Evolutionary conservation across 176 grass and related monocot genomes (phyloP), one percentile per base, ranked within the genome.

Genomic region (Ensete ventricosum): DNA sequence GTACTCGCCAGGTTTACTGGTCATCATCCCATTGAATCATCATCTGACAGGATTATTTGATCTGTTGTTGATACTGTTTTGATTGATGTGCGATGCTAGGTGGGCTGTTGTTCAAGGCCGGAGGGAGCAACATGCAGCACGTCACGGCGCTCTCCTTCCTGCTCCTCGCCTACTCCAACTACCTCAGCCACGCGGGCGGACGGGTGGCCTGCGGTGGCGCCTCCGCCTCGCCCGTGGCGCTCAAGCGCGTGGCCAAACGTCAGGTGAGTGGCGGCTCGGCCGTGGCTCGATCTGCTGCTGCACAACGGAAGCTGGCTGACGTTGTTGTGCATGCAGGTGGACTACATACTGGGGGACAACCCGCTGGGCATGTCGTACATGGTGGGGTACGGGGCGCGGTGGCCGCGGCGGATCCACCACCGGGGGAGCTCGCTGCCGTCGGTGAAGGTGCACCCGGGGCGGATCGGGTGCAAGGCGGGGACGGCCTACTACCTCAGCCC

Each of bases 81-180:
- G 25, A 13, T 2, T 8, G 25, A 13, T 20, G 43, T 19, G 19
- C 9, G 29, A 57, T 53, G 51, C 64, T 85, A 88, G 89, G 92
- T 9, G 92, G 92, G 0, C 82, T 96, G 2, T 62, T 96, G 59
- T 96, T 90, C 73, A 96, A 96, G 83, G 83, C 89, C 1, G 92
- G 92, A 71, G 88, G 91, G 48, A 96, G 92, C 87, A 96, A 96
- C 83, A 96, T 96, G 92, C 92, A 96, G 85, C 92, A 96, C 87
- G 92, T 96, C 29, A 96, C 92, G 25, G 80, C 92, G 27, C 81
- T 96, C 76, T 96, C 92, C 9, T 96, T 96, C 84, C 87, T 96
- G 1, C 81, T 96, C 22, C 89, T 96, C n/a, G 85, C 87, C 55
- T 92, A 96, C 83, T 87, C 92, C 27, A 96, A 77, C 68, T 96